These are phyloP conservation scores for Telopea speciosissima DNA, from an alignment of 177 flowering plant species.

Conservation along the genomic window DNA sequence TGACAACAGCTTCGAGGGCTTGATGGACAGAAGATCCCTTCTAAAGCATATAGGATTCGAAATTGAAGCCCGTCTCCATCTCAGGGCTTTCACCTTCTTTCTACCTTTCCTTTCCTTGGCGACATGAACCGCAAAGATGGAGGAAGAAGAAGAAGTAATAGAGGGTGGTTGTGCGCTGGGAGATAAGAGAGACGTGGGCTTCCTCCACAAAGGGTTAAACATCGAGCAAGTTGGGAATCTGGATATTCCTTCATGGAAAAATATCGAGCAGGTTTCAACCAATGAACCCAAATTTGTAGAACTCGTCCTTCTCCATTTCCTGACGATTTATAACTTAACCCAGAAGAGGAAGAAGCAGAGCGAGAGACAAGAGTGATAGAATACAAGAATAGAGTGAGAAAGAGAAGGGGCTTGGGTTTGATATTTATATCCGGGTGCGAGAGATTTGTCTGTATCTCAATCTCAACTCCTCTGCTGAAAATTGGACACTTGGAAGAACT, in stretches of 20 bases:
- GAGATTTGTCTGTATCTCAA: too few relatives aligned
- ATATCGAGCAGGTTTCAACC: constrained; percentile 18
- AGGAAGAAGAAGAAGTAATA: constrained; percentile 1
- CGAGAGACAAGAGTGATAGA: too few relatives aligned
- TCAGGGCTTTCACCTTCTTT: constrained; percentile 5
- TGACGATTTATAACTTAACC: too few relatives aligned
- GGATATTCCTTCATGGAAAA: constrained; percentile 7
- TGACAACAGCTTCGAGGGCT: constrained; percentile 25
- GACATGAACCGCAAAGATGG: constrained; percentile 17
- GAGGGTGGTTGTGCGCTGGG: neutral
- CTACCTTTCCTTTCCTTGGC: constrained; percentile 5
- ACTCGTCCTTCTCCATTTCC: constrained; percentile 5
- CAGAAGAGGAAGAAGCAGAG: too few relatives aligned
- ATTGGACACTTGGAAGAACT: constrained; percentile 11
- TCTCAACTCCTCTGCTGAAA: too few relatives aligned
- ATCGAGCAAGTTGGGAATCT: constrained; percentile 12
- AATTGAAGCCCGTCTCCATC: constrained; percentile 16
- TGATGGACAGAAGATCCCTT: constrained; percentile 21
- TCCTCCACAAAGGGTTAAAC: constrained; percentile 3
- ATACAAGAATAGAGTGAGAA: too few relatives aligned
- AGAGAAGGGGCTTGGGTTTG: too few relatives aligned
- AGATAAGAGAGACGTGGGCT: constrained; percentile 4
- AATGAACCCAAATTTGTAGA: constrained; percentile 24
- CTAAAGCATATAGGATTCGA: constrained; percentile 20
- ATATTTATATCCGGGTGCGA: too few relatives aligned